phyloP scores from a whole-genome alignment of 371 early-diverging fungal species.

The Mortierella sp. region DNA sequence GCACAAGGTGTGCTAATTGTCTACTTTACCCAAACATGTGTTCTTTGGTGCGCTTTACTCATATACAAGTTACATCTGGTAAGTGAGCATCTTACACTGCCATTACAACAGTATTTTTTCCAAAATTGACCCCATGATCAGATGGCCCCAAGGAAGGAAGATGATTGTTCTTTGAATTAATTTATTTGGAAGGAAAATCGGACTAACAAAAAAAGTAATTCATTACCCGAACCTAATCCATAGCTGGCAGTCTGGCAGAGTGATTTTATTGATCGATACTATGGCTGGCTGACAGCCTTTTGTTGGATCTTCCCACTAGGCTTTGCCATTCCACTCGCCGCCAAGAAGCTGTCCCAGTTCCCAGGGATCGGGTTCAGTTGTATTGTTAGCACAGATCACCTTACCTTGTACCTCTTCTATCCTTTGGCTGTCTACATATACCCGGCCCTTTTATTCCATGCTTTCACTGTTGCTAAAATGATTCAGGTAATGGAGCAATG shows the following conservation, averaged over 20 bases:
- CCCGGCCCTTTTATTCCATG: slow-evolving; percentile 57
- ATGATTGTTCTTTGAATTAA: background rate
- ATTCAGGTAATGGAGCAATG: slow-evolving; percentile 28
- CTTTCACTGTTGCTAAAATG: slow-evolving; percentile 59
- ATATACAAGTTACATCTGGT: slow-evolving; percentile 55
- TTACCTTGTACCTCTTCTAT: slow-evolving; percentile 59
- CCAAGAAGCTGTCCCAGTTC: slow-evolving; percentile 48
- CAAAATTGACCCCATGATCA: background rate
- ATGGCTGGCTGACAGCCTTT: slow-evolving; percentile 54
- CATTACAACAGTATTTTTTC: background rate
- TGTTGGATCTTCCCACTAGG: slow-evolving; percentile 62
- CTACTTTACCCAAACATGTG: slow-evolving; percentile 42
- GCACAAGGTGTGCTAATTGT: slow-evolving; percentile 54
- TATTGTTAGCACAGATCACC: slow-evolving; percentile 39
- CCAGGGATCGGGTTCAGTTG: slow-evolving; percentile 59
- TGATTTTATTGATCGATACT: slow-evolving; percentile 59
- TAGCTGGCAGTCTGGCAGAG: slow-evolving; percentile 61
- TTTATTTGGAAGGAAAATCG: slow-evolving; percentile 10
- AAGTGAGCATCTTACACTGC: background rate
- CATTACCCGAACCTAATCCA: background rate
- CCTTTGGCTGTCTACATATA: slow-evolving; percentile 57
- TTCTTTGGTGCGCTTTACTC: slow-evolving; percentile 51
- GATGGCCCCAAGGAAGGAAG: no score
- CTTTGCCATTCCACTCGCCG: slow-evolving; percentile 58
- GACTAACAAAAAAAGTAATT: background rate